Percentiles rank a stretch among this genome's conserved stretches.
phyloP scores from a whole-genome alignment of 495 filamentous ascomycete species.

The Hyaloscypha finlandica region DNA sequence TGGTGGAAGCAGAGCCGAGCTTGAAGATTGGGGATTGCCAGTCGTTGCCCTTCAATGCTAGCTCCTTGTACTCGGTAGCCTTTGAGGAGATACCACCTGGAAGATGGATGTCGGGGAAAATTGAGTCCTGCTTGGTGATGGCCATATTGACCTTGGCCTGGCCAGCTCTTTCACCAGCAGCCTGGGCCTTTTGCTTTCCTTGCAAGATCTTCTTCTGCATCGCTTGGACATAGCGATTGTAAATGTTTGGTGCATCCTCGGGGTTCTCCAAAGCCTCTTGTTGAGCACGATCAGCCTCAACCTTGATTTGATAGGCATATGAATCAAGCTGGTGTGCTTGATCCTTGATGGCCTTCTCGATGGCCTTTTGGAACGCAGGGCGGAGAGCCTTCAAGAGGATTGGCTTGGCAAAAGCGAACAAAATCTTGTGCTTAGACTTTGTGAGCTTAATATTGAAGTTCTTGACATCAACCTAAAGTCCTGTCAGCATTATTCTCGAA shows the following conservation, averaged over 20 bases:
- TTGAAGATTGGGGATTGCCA: slow-evolving; percentile 96
- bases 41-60: slow-evolving; percentile 83
- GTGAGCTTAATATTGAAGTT: slow-evolving; percentile 87
- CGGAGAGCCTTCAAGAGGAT: slow-evolving; percentile 80
- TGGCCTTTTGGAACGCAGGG: slow-evolving; percentile 79
- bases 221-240: slow-evolving; percentile 77
- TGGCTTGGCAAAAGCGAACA: slow-evolving; percentile 88
- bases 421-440: slow-evolving; percentile 90
- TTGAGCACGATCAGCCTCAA: slow-evolving; percentile 74
- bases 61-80: slow-evolving; percentile 90
- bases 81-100: slow-evolving; percentile 91
- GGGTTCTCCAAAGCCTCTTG: slow-evolving; percentile 58
- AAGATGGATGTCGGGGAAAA: slow-evolving; percentile 85
- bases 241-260: slow-evolving; percentile 80
- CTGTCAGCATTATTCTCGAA: too few relatives aligned
- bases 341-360: slow-evolving; percentile 86
- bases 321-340: slow-evolving; percentile 70
- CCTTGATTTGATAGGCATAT: slow-evolving; percentile 72
- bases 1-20: slow-evolving; percentile 76
- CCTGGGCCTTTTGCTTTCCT: slow-evolving; percentile 71
- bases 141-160: slow-evolving; percentile 87
- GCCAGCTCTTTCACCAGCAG: slow-evolving; percentile 38
- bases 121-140: slow-evolving; percentile 84
- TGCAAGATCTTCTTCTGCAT: slow-evolving; percentile 71
- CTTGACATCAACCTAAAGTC: slow-evolving; percentile 77